A percentile compares a stretch with the other conserved stretches of the same genome.
Conservation (phyloP, 148 eudicot species). For the Tetragonia tetragonoides region DNA sequence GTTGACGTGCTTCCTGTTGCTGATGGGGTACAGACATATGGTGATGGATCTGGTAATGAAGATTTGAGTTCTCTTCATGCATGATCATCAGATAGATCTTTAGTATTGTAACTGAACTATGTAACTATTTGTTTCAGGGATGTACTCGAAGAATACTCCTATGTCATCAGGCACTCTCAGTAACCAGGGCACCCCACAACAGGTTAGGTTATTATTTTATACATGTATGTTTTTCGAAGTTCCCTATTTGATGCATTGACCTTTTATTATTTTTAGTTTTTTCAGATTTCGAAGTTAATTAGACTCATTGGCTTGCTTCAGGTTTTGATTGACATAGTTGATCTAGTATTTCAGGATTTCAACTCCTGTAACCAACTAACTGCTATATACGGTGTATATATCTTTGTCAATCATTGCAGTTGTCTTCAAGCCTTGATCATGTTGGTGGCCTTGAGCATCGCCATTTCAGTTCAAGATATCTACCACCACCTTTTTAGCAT, state of each 20-base stretch:
- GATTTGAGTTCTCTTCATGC: conserved; percentile 10
- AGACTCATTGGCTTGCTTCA: not conserved
- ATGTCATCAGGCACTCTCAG: conserved; percentile 56
- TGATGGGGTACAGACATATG: conserved; percentile 51
- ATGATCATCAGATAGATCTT: not conserved
- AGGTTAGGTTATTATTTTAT: conserved; percentile 45
- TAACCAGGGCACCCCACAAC: conserved; percentile 72
- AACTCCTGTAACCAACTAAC: not conserved
- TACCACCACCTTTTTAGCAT: not conserved
- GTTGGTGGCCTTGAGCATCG: not conserved
- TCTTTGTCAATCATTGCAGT: not conserved
- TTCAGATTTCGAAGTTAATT: too few relatives aligned
- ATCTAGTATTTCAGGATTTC: not conserved
- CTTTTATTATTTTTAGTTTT: too few relatives aligned
- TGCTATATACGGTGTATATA: not conserved
- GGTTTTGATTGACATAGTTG: not conserved
- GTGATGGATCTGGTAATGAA: conserved; percentile 72
- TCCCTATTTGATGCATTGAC: not conserved
- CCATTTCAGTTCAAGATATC: not conserved
- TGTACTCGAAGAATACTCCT: conserved; percentile 80
- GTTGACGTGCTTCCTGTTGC: conserved; percentile 61
- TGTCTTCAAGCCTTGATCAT: not conserved
- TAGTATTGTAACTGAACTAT: not conserved
- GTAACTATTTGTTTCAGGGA: conserved; percentile 41
- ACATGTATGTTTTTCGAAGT: not conserved